These are phyloP conservation scores for Pleurotus sapidus DNA, from an alignment of 768 basidiomycete species.

Conservation along the genomic window DNA sequence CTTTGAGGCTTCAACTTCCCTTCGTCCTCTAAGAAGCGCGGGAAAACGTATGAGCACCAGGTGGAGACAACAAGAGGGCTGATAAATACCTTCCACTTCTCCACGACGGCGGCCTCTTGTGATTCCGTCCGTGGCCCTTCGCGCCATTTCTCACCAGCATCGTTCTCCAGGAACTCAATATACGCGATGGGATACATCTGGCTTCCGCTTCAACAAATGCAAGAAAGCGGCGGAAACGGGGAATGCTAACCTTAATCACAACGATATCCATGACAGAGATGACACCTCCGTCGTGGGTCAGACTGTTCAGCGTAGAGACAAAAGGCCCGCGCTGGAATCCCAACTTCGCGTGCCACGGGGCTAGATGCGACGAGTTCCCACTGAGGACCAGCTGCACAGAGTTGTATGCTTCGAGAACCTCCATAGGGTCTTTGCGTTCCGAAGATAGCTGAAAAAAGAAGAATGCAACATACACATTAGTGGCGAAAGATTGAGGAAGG, in stretches of 20 bases:
- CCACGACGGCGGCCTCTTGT: conserved; percentile 61
- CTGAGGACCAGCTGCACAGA: conserved; percentile 62
- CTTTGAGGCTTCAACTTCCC: conserved; percentile 56
- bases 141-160: conserved; percentile 44
- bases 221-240: background rate
- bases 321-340: conserved; percentile 70
- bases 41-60: background rate
- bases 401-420: conserved; percentile 79
- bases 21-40: conserved; percentile 42
- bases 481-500: background rate
- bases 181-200: conserved; percentile 77
- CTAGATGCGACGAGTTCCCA: conserved; percentile 86
- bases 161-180: conserved; percentile 59
- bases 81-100: conserved; percentile 65
- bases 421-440: conserved; percentile 72
- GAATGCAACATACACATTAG: background rate
- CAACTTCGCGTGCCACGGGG: conserved; percentile 85
- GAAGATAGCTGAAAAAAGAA: conserved; percentile 51
- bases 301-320: conserved; percentile 73
- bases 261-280: conserved; percentile 74
- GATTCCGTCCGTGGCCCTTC: conserved; percentile 65
- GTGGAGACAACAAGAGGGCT: background rate
- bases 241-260: conserved; percentile 54
- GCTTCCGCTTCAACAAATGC: background rate
- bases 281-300: conserved; percentile 79